These are phyloP conservation scores for Hortiboletus flavorubellus DNA, from an alignment of 768 basidiomycete species.

Conservation along the genomic window DNA sequence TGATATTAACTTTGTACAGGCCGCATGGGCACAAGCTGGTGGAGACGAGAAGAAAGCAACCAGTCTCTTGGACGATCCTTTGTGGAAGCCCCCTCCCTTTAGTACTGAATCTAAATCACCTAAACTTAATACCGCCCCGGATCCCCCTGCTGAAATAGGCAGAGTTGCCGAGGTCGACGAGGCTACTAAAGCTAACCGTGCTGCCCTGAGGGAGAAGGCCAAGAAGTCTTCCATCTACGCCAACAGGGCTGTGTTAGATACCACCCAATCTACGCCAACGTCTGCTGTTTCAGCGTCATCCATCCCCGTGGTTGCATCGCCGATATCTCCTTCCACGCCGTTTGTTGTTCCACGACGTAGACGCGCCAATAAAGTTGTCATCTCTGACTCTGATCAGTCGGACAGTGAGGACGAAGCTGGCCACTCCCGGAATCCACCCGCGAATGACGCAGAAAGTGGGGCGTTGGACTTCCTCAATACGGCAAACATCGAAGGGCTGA, in stretches of 20 bases:
- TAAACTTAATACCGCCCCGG: conserved; percentile 9
- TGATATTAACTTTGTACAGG: conserved; percentile 40
- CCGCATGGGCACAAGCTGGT: conserved; percentile 66
- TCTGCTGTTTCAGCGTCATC: conserved; percentile 23
- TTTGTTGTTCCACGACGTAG: conserved; percentile 44
- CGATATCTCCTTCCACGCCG: conserved; percentile 42
- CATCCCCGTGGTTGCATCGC: conserved; percentile 34
- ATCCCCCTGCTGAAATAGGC: conserved; percentile 41
- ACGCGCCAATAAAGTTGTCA: conserved; percentile 55
- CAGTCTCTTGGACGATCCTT: conserved; percentile 51
- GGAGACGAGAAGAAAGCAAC: conserved; percentile 62
- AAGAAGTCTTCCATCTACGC: conserved; percentile 84
- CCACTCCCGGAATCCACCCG: conserved; percentile 31
- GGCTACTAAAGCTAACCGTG: conserved; percentile 62
- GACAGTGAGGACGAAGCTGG: conserved; percentile 46
- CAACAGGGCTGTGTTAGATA: conserved; percentile 53
- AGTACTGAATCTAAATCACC: conserved; percentile 19
- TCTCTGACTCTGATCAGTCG: conserved; percentile 58
- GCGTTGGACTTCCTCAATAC: conserved; percentile 71
- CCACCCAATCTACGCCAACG: conserved; percentile 41
- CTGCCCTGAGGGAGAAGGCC: conserved; percentile 67
- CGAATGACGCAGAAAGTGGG: conserved; percentile 42
- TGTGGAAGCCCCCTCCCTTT: conserved; percentile 44
- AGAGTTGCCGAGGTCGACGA: conserved; percentile 72
- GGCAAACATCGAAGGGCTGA: conserved; percentile 57